A percentile compares a stretch with the other conserved stretches of the same genome.
Conservation (phyloP, 495 filamentous ascomycete genomes). For the Ramalina peruviana region DNA sequence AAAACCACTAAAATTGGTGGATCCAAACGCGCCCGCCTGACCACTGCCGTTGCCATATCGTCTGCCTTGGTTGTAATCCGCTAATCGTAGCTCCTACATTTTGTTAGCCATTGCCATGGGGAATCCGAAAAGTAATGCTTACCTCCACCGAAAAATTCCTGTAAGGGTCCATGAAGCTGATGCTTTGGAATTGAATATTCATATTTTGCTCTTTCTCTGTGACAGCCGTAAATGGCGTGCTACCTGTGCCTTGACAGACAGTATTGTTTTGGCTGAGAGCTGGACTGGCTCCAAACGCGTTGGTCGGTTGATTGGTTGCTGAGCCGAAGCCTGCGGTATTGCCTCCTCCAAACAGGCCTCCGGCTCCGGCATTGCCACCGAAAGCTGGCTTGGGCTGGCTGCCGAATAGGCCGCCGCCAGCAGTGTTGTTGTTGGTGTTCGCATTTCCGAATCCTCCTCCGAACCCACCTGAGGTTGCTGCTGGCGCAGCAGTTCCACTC, state of each 20-base stretch:
- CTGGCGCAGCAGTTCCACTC: conserved; percentile 24
- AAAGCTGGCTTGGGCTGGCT: conserved; percentile 27
- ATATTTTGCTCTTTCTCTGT: conserved; percentile 68
- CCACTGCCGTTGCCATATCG: conserved; percentile 67
- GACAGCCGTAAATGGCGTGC: conserved; percentile 55
- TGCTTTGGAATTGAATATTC: conserved; percentile 71
- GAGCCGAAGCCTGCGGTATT: conserved; percentile 27
- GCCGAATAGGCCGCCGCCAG: conserved; percentile 37
- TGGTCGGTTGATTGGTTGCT: conserved; percentile 22
- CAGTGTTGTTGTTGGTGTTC: conserved; percentile 28
- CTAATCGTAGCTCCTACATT: conserved; percentile 58
- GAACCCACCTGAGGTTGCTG: conserved; percentile 37
- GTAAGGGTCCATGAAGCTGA: conserved; percentile 76
- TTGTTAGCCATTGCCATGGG: conserved; percentile 4
- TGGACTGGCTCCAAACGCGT: conserved; percentile 32
- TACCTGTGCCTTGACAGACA: conserved; percentile 53
- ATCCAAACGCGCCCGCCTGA: conserved; percentile 71
- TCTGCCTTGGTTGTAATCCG: conserved; percentile 79
- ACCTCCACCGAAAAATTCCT: conserved; percentile 73
- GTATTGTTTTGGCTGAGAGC: conserved; percentile 31
- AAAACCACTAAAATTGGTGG: conserved; percentile 21
- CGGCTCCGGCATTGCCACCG: conserved; percentile 27
- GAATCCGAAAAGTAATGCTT: conserved; percentile 1
- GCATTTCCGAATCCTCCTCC: conserved; percentile 38
- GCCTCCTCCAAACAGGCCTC: conserved; percentile 32